Percentiles rank a stretch among this genome's conserved stretches.
Evolutionary conservation across 441 rosid genomes (phyloP).

Genomic region (Gossypium gossypioides): DNA sequence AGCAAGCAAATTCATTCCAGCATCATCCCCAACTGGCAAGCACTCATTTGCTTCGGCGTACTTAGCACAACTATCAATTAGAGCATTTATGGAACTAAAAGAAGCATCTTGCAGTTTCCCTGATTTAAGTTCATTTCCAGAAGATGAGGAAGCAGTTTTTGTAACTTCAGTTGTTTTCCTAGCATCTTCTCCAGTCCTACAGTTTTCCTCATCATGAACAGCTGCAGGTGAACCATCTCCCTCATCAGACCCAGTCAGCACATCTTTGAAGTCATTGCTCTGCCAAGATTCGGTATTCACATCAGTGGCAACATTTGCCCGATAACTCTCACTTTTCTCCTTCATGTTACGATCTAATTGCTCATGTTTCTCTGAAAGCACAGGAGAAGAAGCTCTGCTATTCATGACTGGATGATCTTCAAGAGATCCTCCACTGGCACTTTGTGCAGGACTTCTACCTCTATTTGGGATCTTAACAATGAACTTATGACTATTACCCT

Average conservation of each 20-base stretch:
- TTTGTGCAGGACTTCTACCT: constrained; percentile 66
- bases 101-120: constrained; percentile 51
- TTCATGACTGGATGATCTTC: constrained; percentile 52
- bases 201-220: constrained; percentile 33
- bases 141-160: constrained; percentile 36
- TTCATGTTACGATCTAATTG: constrained; percentile 39
- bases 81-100: constrained; percentile 70
- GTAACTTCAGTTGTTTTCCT: constrained; percentile 32
- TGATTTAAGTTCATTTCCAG: constrained; percentile 38
- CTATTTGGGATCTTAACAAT: constrained; percentile 67
- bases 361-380: constrained; percentile 50
- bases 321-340: constrained; percentile 40
- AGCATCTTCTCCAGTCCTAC: constrained; percentile 32
- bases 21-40: constrained; percentile 62
- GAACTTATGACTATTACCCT: constrained; percentile 54
- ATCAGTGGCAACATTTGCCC: constrained; percentile 31
- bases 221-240: constrained; percentile 44
- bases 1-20: constrained; percentile 93
- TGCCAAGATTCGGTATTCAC: constrained; percentile 53
- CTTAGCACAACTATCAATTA: constrained; percentile 83
- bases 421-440: constrained; percentile 54
- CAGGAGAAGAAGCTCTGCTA: constrained; percentile 63
- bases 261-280: constrained; percentile 52
- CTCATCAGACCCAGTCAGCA: constrained; percentile 39
- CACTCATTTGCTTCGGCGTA: constrained; percentile 46